Conservation (phyloP, 108 stramenopile species). For the Pseudonitzschia multiseries region DNA sequence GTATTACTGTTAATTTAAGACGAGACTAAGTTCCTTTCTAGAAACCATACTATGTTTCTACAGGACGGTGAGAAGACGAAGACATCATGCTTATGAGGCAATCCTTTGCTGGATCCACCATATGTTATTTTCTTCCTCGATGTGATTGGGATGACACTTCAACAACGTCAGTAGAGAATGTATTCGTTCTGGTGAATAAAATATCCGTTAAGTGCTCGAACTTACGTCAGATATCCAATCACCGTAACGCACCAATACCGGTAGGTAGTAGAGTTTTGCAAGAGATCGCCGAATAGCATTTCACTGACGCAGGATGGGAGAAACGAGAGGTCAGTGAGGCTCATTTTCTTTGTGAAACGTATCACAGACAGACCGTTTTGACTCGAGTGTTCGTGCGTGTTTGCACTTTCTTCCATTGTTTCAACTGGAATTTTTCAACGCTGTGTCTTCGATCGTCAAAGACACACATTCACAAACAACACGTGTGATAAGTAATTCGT, state of each 20-base stretch:
- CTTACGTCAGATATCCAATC: slow-evolving; percentile 2
- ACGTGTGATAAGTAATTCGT: background rate
- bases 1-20: too few relatives aligned
- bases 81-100: background rate
- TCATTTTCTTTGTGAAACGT: background rate
- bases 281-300: background rate
- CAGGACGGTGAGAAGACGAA: too few relatives aligned
- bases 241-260: background rate
- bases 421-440: background rate
- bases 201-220: background rate
- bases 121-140: background rate
- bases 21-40: too few relatives aligned
- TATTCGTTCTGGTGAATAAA: background rate
- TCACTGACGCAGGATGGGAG: background rate
- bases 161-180: background rate
- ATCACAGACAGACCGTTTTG: background rate
- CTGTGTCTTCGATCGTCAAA: background rate
- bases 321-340: background rate
- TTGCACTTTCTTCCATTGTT: too few relatives aligned
- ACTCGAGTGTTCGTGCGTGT: too few relatives aligned
- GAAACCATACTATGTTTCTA: background rate
- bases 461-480: background rate
- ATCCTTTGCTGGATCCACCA: background rate
- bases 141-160: slow-evolving; percentile 3
- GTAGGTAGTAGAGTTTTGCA: background rate